Conservation (phyloP, 2,329 filamentous ascomycete genomes). For the Acrocalymma vagum region DNA sequence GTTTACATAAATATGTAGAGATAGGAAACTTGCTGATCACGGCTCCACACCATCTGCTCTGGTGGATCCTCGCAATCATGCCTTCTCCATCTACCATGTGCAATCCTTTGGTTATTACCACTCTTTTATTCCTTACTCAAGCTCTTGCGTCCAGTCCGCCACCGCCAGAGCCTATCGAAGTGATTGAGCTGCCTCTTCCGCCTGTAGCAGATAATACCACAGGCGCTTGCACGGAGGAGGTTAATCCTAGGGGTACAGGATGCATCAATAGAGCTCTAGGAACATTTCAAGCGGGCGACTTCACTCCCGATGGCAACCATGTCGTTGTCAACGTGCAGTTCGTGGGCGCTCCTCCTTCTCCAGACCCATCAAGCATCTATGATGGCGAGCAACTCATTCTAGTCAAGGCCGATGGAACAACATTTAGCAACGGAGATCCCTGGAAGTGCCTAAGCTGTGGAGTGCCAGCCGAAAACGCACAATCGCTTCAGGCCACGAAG, state of each 20-base stretch:
- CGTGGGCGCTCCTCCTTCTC: conserved; percentile 50
- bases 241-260: conserved; percentile 48
- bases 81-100: too few relatives aligned
- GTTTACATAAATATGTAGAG: too few relatives aligned
- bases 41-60: too few relatives aligned
- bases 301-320: conserved; percentile 54
- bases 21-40: too few relatives aligned
- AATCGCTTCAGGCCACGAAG: conserved; percentile 16
- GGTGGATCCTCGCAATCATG: too few relatives aligned
- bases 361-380: conserved; percentile 52
- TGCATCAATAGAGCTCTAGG: conserved; percentile 39
- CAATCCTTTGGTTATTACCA: too few relatives aligned
- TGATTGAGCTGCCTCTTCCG: conserved; percentile 49
- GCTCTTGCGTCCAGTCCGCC: too few relatives aligned
- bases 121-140: too few relatives aligned
- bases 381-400: conserved; percentile 50
- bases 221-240: conserved; percentile 39
- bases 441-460: conserved; percentile 60
- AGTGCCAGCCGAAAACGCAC: conserved; percentile 42
- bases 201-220: conserved; percentile 38
- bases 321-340: conserved; percentile 52
- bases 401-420: conserved; percentile 49
- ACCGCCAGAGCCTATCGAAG: too few relatives aligned
- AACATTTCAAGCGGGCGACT: conserved; percentile 43
- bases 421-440: conserved; percentile 53